These are phyloP conservation scores for Digitaria exilis DNA, from an alignment of 202 grass and related monocot species.

Conservation along the genomic window DNA sequence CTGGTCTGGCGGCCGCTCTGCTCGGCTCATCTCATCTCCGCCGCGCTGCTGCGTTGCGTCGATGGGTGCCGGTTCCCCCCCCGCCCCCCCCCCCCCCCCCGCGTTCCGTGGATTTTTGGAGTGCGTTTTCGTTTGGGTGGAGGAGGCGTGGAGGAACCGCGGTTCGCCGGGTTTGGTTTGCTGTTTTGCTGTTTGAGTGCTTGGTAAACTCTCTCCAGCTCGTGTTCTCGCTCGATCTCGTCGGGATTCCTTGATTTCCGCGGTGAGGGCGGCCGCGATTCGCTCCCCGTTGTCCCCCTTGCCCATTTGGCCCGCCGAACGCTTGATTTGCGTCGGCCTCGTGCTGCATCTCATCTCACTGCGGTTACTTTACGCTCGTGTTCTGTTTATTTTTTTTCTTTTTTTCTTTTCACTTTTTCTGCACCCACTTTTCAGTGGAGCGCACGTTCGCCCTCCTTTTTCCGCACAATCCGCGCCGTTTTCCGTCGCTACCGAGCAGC, in stretches of 20 bases:
- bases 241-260: not conserved
- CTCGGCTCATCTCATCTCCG: not conserved
- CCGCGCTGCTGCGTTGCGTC: not conserved
- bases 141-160: no score
- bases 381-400: not conserved
- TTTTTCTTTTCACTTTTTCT: not conserved
- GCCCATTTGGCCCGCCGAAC: constrained; percentile 9
- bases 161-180: no score
- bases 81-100: no score
- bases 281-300: not conserved
- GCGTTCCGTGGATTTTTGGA: not conserved
- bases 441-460: not conserved
- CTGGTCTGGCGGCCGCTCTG: not conserved
- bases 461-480: not conserved
- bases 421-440: not conserved
- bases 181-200: constrained; percentile 14
- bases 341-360: constrained; percentile 1
- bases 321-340: constrained; percentile 5
- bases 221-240: constrained; percentile 41
- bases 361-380: constrained; percentile 27
- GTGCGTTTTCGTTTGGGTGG: not conserved
- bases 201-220: not conserved
- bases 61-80: not conserved
- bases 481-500: not conserved
- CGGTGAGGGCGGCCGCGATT: not conserved